phyloP scores from a whole-genome alignment of 2,329 filamentous ascomycete genomes.

The Albophoma yamanashiensis region DNA sequence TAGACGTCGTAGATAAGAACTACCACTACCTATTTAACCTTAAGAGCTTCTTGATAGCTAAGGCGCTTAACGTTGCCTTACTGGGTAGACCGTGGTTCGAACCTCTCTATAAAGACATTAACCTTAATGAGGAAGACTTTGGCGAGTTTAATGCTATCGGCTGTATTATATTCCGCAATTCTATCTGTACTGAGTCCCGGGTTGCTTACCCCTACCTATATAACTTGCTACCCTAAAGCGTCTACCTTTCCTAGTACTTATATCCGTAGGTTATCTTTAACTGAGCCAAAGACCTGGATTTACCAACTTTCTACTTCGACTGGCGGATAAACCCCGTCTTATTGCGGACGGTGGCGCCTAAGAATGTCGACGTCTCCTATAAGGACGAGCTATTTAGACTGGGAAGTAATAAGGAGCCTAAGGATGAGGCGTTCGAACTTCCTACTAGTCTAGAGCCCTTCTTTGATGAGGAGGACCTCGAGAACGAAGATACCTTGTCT shows the following conservation, averaged over 20 bases:
- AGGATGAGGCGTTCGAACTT: slow-evolving; percentile 79
- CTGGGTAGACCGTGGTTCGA: slow-evolving; percentile 97
- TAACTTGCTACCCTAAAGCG: slow-evolving; percentile 93
- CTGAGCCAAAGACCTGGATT: slow-evolving; percentile 72
- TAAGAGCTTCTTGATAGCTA: slow-evolving; percentile 90
- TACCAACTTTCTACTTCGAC: slow-evolving; percentile 96
- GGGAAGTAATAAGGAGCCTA: slow-evolving; percentile 59
- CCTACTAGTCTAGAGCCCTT: slow-evolving; percentile 77
- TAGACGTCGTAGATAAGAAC: slow-evolving; percentile 89
- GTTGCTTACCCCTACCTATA: slow-evolving; percentile 93
- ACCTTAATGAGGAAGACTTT: slow-evolving; percentile 98
- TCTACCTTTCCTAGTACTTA: slow-evolving; percentile 88
- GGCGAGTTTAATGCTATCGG: slow-evolving; percentile 99
- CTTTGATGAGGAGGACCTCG: slow-evolving; percentile 77
- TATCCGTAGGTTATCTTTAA: slow-evolving; percentile 89
- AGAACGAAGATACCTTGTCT: slow-evolving; percentile 78
- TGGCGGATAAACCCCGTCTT: slow-evolving; percentile 97
- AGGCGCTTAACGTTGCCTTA: slow-evolving; percentile 92
- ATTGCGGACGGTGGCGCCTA: slow-evolving; percentile 83
- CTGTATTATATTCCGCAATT: slow-evolving; percentile 93
- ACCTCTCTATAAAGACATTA: slow-evolving; percentile 95
- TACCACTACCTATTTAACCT: slow-evolving; percentile 97
- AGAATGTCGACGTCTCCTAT: slow-evolving; percentile 83
- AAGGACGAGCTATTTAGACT: slow-evolving; percentile 88
- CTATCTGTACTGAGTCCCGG: slow-evolving; percentile 89